Evolutionary conservation across 371 early-diverging fungal genomes (phyloP).

Genomic region (Mucor lusitanicus): DNA sequence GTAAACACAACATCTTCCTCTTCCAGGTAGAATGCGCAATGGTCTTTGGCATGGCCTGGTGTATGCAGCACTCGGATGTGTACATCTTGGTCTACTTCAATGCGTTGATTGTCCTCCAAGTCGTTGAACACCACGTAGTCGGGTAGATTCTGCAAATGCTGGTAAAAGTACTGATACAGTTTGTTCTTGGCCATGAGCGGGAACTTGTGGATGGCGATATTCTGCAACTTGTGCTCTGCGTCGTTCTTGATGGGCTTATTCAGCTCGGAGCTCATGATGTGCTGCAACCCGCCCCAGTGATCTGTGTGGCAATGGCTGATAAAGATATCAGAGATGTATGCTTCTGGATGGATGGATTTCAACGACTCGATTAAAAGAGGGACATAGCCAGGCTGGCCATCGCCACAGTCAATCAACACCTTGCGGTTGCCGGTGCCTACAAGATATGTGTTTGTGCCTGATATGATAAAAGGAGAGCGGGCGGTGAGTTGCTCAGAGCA

Average conservation of each 20-base stretch:
- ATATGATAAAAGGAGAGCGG: no score
- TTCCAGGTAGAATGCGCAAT: conserved; percentile 61
- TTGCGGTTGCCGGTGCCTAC: conserved; percentile 70
- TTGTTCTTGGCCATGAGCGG: conserved; percentile 8
- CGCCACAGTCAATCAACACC: conserved; percentile 78
- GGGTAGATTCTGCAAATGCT: conserved; percentile 28
- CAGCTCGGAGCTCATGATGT: conserved; percentile 40
- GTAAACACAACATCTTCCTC: conserved; percentile 68
- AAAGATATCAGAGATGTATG: conserved; percentile 66
- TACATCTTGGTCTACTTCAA: conserved; percentile 55
- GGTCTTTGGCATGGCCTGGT: conserved; percentile 79
- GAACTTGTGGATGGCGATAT: conserved; percentile 34
- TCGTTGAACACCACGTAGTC: conserved; percentile 22
- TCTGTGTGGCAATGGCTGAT: conserved; percentile 83
- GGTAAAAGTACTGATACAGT: neutral
- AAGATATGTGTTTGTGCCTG: conserved; percentile 83
- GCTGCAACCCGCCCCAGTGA: conserved; percentile 73
- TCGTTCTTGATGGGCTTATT: conserved; percentile 1
- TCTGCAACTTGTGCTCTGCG: neutral
- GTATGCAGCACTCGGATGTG: conserved; percentile 53
- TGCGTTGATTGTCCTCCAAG: conserved; percentile 49
- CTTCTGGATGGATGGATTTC: conserved; percentile 20
- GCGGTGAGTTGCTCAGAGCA: neutral
- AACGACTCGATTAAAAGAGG: conserved; percentile 52
- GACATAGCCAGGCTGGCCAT: conserved; percentile 68